Percentiles rank a stretch among this genome's conserved stretches.
phyloP scores from a whole-genome alignment of 2,329 filamentous ascomycete species.

The Monilinia fructicola region DNA sequence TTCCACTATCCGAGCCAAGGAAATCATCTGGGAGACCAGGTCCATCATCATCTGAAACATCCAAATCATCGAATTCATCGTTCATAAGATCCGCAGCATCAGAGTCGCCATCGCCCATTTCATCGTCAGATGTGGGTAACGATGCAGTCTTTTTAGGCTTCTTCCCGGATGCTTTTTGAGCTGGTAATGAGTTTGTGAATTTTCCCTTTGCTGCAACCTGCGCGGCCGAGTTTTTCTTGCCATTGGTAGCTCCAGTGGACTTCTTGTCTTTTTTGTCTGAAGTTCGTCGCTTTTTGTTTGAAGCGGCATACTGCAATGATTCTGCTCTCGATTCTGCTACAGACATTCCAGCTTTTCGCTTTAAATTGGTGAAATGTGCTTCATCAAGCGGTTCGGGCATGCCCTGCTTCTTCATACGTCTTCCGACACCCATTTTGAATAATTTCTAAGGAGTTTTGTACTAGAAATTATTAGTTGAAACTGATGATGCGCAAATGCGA shows the following conservation, averaged over 20 bases:
- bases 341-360: slow-evolving; percentile 78
- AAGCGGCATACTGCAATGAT: slow-evolving; percentile 43
- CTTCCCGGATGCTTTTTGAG: slow-evolving; percentile 42
- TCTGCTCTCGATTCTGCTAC: slow-evolving; percentile 57
- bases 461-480: slow-evolving; percentile 23
- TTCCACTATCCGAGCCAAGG: slow-evolving; percentile 43
- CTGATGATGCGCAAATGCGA: slow-evolving; percentile 20
- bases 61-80: slow-evolving; percentile 45
- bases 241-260: slow-evolving; percentile 26
- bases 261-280: slow-evolving; percentile 43
- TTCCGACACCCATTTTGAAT: slow-evolving; percentile 76
- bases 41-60: slow-evolving; percentile 39
- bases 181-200: slow-evolving; percentile 41
- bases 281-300: slow-evolving; percentile 61
- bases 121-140: slow-evolving; percentile 45
- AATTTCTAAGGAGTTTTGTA: slow-evolving; percentile 9
- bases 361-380: slow-evolving; percentile 71
- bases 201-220: slow-evolving; percentile 41
- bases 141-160: slow-evolving; percentile 42
- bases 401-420: slow-evolving; percentile 95
- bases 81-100: slow-evolving; percentile 50
- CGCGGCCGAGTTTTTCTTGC: slow-evolving; percentile 39
- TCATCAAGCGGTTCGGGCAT: slow-evolving; percentile 81
- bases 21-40: slow-evolving; percentile 57
- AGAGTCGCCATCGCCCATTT: slow-evolving; percentile 44